Base-by-base conservation (phyloP, 2,329 filamentous ascomycete genomes). In the Didymella keratinophila region DNA sequence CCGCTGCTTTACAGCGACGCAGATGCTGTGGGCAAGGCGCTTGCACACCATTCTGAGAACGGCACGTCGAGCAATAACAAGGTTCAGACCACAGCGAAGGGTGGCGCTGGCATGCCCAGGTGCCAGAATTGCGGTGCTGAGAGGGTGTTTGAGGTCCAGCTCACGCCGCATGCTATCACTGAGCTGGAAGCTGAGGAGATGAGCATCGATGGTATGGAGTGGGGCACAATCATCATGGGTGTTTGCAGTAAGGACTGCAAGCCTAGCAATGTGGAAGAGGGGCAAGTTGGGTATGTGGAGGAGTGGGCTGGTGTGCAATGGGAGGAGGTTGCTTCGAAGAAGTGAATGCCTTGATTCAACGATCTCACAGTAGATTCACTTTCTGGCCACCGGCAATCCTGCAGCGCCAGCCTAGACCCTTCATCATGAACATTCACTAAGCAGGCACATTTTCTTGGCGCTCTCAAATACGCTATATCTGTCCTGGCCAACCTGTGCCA, bases 261-360 rank as follows among this genome's bases (percentile, higher is more conserved):
- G 69, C 86, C 87, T 16, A 76, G 76, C 6, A 84, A 85, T 0
- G 83, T 87, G 7, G 76, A 78, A 12, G 80, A 83, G 34, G 90
- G 87, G 4, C 83, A 87, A 70, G 85, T 88, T 0, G 91, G 89
- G 1, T 98, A 96, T 78, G 71, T 93, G 18, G 95, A 98, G 81
- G 95, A 99, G 78, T 99, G 95, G 94, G 88, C 86, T n/a, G 95
- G 94, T 7, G 95, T 98, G 64, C 95, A 99, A 78, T 99, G 94
- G 95, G 95, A 99, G 78, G 93, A 97, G 77, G 71, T 81, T 41
- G 73, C 72, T 12, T 63, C 66, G 20, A 69, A 66, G 57, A 70
- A 64, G 49, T 66, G 62, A 43, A 28, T 25, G 5, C 37, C 20
- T 3, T 4, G 20, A 41, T 0, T 41, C 20, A 2, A 7, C n/a